Percentiles rank a stretch among this genome's conserved stretches.
phyloP scores from a whole-genome alignment of 1,284 basidiomycete species.

The Ganoderma sinense region DNA sequence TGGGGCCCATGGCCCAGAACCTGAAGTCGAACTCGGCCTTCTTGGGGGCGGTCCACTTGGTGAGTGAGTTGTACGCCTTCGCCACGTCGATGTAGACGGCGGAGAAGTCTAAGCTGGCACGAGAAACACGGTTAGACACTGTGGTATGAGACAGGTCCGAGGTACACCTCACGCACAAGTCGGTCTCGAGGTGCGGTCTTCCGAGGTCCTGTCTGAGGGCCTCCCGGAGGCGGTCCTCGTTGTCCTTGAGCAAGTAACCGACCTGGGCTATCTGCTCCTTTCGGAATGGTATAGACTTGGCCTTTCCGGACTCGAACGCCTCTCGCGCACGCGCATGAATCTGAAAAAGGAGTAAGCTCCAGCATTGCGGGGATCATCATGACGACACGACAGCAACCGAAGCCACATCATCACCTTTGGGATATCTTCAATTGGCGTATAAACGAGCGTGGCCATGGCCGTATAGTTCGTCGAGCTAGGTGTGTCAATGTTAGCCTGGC shows the following conservation, averaged over 20 bases:
- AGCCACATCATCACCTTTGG: neutral
- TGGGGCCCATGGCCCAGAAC: slow-evolving; percentile 60
- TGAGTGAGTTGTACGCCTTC: slow-evolving; percentile 69
- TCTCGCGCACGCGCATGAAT: slow-evolving; percentile 57
- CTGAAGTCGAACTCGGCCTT: slow-evolving; percentile 64
- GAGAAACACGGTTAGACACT: no score
- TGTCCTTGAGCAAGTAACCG: slow-evolving; percentile 71
- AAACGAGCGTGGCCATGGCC: neutral
- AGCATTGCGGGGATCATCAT: neutral
- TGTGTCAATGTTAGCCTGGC: neutral
- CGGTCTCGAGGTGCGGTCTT: slow-evolving; percentile 57
- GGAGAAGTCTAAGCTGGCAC: slow-evolving; percentile 50
- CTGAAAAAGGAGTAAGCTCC: slow-evolving; percentile 41
- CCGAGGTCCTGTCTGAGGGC: slow-evolving; percentile 64
- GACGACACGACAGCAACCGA: neutral
- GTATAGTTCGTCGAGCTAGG: neutral
- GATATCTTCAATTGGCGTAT: slow-evolving; percentile 3
- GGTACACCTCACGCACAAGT: slow-evolving; percentile 54
- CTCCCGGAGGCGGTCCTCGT: slow-evolving; percentile 59
- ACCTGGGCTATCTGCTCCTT: slow-evolving; percentile 73
- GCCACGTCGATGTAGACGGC: slow-evolving; percentile 66
- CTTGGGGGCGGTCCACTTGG: slow-evolving; percentile 81
- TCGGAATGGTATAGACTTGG: slow-evolving; percentile 63
- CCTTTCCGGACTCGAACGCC: slow-evolving; percentile 65
- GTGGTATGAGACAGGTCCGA: neutral